Base-by-base conservation (phyloP, 2,329 filamentous ascomycete species). In the Talaromyces islandicus region DNA sequence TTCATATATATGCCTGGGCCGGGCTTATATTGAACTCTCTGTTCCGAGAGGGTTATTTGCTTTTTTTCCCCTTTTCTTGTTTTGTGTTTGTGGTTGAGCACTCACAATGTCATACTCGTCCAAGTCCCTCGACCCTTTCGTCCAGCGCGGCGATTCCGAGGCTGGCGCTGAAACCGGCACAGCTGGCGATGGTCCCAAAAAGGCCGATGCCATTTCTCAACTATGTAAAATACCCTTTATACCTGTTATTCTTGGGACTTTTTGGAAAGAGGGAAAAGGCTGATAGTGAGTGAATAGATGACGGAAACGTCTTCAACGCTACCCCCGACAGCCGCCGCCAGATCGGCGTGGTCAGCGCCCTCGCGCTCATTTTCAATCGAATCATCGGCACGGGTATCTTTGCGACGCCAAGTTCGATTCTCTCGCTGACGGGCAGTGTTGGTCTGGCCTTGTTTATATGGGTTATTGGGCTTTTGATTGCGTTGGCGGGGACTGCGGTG, bases 341-440 rank as follows among this genome's bases (percentile, higher is more conserved):
- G 59, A 75, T 78, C 56, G 75, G 75, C 51, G 66, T 76, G 7
- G 60, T 77, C 61, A 75, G 71, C 60, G 75, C 76, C n/a, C 67
- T 77, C 2, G 76, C 79, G 59, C 67, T 81, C 51, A 80, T 80
- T 59, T 78, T 81, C 65, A 81, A 80, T 64, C 75, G 78, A 2
- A 75, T 79, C 41, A 75, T 80, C 57, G 80, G 80, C 12, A 79
- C 79, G 0, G 80, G 80, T 43, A 80, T 82, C 60, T 82, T 80
- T 64, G 78, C 77, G 7, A 81, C 77, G 0, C 80, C 80, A 4
- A 74, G 77, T 41, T 73, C 75, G 4, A 78, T 82, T 55, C 68
- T 81, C 24, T 65, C 68, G 2, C 68, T 77, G 63, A 78, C 75
- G 2, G 74, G 77, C 1, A 81, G 78, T 62, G 73, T 81, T 38